phyloP scores from a whole-genome alignment of 768 basidiomycete species.

The Lepiota brunneoincarnata region DNA sequence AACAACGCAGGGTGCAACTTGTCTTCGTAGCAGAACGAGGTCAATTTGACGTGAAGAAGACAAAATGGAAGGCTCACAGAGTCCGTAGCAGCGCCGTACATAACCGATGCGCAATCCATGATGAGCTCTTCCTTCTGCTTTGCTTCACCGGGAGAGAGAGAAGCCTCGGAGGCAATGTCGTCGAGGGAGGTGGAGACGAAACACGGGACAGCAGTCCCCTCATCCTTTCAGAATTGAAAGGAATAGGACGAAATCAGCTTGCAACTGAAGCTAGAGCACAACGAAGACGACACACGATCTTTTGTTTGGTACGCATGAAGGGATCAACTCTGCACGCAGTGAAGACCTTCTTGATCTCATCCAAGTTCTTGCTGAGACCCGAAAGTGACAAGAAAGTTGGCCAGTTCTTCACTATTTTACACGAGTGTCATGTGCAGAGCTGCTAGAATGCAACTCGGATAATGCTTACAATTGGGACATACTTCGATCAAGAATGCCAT shows the following conservation, averaged over 20 bases:
- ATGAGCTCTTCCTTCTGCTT: slow-evolving; percentile 17
- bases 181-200: slow-evolving; percentile 1
- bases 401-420: not conserved
- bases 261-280: not conserved
- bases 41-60: not conserved
- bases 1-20: slow-evolving; percentile 10
- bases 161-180: not conserved
- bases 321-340: not conserved
- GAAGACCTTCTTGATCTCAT: slow-evolving; percentile 3
- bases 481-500: not conserved
- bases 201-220: not conserved
- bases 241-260: not conserved
- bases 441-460: not conserved
- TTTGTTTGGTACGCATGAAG: slow-evolving; percentile 2
- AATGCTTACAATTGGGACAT: not conserved
- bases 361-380: not conserved
- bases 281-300: not conserved
- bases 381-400: not conserved
- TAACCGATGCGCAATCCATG: slow-evolving; percentile 17
- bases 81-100: slow-evolving; percentile 1
- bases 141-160: not conserved
- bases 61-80: not conserved
- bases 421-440: not conserved
- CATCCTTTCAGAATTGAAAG: not conserved
- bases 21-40: not conserved